Evolutionary conservation across 1,284 basidiomycete species (phyloP).

Genomic region (Ustilago vetiveriae): DNA sequence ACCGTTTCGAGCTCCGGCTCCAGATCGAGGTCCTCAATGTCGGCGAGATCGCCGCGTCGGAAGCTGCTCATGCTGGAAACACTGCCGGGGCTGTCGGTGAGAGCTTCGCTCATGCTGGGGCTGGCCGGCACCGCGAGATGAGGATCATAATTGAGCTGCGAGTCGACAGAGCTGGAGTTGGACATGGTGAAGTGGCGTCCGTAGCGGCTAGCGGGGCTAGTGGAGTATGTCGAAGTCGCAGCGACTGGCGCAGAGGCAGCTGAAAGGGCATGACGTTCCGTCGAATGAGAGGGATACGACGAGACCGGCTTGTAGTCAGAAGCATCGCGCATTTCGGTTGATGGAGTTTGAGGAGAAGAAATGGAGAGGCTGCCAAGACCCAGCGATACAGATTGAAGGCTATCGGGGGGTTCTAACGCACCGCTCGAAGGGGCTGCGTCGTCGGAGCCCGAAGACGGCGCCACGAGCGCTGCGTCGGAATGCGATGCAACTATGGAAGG

Average conservation of each 20-base stretch:
- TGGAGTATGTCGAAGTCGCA: slow-evolving; percentile 21
- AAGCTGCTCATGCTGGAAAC: slow-evolving; percentile 58
- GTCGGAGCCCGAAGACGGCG: slow-evolving; percentile 17
- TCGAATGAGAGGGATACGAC: slow-evolving; percentile 16
- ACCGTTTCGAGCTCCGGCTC: slow-evolving; percentile 63
- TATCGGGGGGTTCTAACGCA: slow-evolving; percentile 45
- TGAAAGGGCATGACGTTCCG: slow-evolving; percentile 14
- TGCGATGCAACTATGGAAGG: slow-evolving; percentile 16
- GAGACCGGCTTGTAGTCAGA: slow-evolving; percentile 13
- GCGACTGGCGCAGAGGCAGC: background rate
- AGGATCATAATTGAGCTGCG: slow-evolving; percentile 28
- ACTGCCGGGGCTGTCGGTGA: slow-evolving; percentile 57
- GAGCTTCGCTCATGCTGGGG: slow-evolving; percentile 49
- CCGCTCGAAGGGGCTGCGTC: slow-evolving; percentile 14
- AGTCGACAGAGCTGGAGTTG: slow-evolving; percentile 37
- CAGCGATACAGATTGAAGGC: slow-evolving; percentile 32
- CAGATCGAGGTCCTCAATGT: slow-evolving; percentile 62
- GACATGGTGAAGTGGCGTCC: slow-evolving; percentile 39
- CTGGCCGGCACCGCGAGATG: slow-evolving; percentile 33
- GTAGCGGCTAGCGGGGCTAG: slow-evolving; percentile 27
- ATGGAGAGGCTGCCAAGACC: slow-evolving; percentile 33
- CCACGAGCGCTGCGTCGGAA: slow-evolving; percentile 15
- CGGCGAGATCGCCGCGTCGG: slow-evolving; percentile 59
- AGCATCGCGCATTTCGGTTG: slow-evolving; percentile 3
- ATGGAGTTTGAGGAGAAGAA: slow-evolving; percentile 1